Evolutionary conservation across 768 basidiomycete genomes (phyloP), one percentile per base, ranked within the genome.

Genomic region (Dentipellis fragilis): DNA sequence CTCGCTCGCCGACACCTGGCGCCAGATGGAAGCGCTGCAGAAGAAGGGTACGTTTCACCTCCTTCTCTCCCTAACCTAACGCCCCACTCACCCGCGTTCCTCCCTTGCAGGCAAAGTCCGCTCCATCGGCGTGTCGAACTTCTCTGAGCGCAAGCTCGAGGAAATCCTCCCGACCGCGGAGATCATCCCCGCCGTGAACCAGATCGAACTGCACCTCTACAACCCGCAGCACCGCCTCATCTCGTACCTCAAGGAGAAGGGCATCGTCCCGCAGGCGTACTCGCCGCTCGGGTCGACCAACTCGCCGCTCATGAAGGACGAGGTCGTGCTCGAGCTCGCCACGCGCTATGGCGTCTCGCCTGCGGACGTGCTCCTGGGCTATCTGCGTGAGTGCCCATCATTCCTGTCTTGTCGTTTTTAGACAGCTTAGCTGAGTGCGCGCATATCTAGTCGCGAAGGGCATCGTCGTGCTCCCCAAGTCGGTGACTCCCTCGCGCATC

Each of bases 61-160:
- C 16, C 40, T 29, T 19, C 10, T n/a, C n/a, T 8, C 40, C 6
- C 29, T 29, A 3, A 3, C 29, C 6, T 29, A 29, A 29, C 29
- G 3, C 29, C 29, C 29, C 40, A 42, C 14, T 10, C 23, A 38
- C 73, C 54, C 65, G 57, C 54, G 49, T 45, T 38, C 45, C 10
- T 14, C 9, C n/a, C 54, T 54, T 6, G 29, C 3, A 29, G 83
- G 84, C 62, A 87, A 85, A 68, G 81, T 83, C 59, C 71, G 65
- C 60, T 64, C 73, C 21, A 87, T 88, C 62, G 89, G 89, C 34
- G 81, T 84, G 35, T 89, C 86, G 60, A 92, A 92, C 74, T 85
- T 81, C 67, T 85, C 83, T 34, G 72, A 84, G 66, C 69, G 67
- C 56, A 80, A 83, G 65, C 73, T 93, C 17, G 80, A 89, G 64